These are phyloP conservation scores for Hippophae rhamnoides DNA, from an alignment of 306 rosid species.

Conservation along the genomic window DNA sequence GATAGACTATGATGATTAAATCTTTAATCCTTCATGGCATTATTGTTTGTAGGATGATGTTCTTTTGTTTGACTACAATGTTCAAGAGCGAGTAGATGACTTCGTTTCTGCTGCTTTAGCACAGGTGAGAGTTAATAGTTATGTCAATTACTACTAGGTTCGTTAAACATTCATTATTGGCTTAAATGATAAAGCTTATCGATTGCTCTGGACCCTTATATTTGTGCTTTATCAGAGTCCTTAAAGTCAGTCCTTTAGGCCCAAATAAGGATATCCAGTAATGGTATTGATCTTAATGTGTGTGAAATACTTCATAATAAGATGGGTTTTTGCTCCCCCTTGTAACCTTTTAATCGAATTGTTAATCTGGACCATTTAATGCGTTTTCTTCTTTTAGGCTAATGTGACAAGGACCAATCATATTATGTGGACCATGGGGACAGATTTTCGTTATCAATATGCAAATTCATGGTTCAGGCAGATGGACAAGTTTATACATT, in stretches of 20 bases:
- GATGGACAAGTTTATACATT: slow-evolving; percentile 94
- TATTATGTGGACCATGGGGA: slow-evolving; percentile 94
- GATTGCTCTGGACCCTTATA: not conserved
- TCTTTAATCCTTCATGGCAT: slow-evolving; percentile 4
- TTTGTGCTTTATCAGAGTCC: not conserved
- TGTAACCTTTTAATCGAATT: not conserved
- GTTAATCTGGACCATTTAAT: slow-evolving; percentile 8
- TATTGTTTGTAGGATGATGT: slow-evolving; percentile 51
- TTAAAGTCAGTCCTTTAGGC: not conserved
- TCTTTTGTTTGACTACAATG: slow-evolving; percentile 71
- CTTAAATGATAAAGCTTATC: not conserved
- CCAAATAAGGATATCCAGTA: no score
- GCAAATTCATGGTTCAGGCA: slow-evolving; percentile 95
- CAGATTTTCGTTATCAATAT: slow-evolving; percentile 90
- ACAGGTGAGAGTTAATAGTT: slow-evolving; percentile 36
- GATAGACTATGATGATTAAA: not conserved
- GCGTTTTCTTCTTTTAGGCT: slow-evolving; percentile 35
- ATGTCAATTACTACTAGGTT: not conserved
- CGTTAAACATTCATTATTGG: not conserved
- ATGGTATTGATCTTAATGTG: no score
- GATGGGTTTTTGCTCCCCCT: not conserved
- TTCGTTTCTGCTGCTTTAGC: slow-evolving; percentile 73
- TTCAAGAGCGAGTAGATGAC: slow-evolving; percentile 61
- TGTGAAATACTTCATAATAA: not conserved
- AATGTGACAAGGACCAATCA: slow-evolving; percentile 78